Base-by-base conservation (phyloP, 2,329 filamentous ascomycete genomes). In the Seiridium cupressi region DNA sequence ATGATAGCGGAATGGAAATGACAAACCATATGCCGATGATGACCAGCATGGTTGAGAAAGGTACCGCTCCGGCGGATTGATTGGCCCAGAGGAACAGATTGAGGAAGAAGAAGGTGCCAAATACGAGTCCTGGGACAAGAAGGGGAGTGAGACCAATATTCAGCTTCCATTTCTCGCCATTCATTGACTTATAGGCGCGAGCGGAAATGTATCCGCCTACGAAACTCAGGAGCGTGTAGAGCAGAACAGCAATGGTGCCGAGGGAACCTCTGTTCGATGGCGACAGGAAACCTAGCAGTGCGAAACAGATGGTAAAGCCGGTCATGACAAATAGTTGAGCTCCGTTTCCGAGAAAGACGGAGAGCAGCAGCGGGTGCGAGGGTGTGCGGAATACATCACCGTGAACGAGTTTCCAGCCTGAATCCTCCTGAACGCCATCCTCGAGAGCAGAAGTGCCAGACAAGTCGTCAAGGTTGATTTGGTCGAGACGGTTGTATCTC, bases 271-370 rank as follows among this genome's bases (percentile, higher is more conserved):
- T 92, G 73, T 97, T 98, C 8, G 93, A 96, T 0, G 95, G 95
- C 0, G 94, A 98, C 11, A 99, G 83, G 77, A 99, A 97, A 36
- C 95, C 95, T 51, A 99, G 84, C 7, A 98, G 86, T 0, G 95
- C 95, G 70, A 99, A 97, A 32, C 87, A 86, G 69, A 99, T 97
- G 53, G 95, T 98, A 71, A 93, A 88, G 38, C 92, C 95, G 2
- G 93, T 91, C 94, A 99, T 99, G 74, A 96, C 93, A 74, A 99
- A 98, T 3, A 99, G 86, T 77, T 99, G 95, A 9, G 92, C 92
- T 62, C 95, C 95, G 72, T 96, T 98, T 61, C 95, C 95, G 47
- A 97, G 84, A 64, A 99, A 83, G 5, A 99, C 82, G 59, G 93
- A 93, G 26, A 99, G 83, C 11, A 97, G 80, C 35, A 99, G 83